Evolutionary conservation across 1,284 basidiomycete genomes (phyloP).

Genomic region (Coriolopsis trogii): DNA sequence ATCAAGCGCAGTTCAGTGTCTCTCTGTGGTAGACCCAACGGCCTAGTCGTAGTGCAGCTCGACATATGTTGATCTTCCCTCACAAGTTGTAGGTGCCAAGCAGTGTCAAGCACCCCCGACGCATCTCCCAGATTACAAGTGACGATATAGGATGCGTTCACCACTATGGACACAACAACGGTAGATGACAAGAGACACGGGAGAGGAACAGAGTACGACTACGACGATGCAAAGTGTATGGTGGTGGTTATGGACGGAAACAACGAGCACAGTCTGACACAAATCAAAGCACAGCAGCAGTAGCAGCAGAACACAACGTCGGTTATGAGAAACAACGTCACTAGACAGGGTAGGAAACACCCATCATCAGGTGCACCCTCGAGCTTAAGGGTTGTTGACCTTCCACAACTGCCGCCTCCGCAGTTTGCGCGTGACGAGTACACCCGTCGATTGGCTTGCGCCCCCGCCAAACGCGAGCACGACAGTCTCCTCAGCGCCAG

Average conservation of each 20-base stretch:
- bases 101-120: too few species aligned
- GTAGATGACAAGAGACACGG: neutral
- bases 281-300: conserved; percentile 20
- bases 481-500: conserved; percentile 78
- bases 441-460: conserved; percentile 69
- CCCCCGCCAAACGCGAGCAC: conserved; percentile 82
- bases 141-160: conserved; percentile 16
- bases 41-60: too few species aligned
- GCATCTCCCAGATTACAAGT: conserved; percentile 7
- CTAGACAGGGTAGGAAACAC: neutral
- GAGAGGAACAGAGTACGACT: conserved; percentile 14
- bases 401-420: conserved; percentile 85
- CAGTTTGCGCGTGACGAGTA: conserved; percentile 85
- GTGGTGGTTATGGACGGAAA: too few species aligned
- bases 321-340: conserved; percentile 4
- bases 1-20: too few species aligned
- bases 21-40: too few species aligned
- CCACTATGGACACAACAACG: conserved; percentile 24
- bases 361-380: too few species aligned
- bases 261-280: conserved; percentile 20
- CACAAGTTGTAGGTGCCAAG: too few species aligned
- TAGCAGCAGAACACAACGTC: conserved; percentile 5
- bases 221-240: conserved; percentile 19
- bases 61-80: too few species aligned
- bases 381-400: conserved; percentile 58